phyloP scores from a whole-genome alignment of 2,329 filamentous ascomycete species.

The Cryphonectria radicalis region DNA sequence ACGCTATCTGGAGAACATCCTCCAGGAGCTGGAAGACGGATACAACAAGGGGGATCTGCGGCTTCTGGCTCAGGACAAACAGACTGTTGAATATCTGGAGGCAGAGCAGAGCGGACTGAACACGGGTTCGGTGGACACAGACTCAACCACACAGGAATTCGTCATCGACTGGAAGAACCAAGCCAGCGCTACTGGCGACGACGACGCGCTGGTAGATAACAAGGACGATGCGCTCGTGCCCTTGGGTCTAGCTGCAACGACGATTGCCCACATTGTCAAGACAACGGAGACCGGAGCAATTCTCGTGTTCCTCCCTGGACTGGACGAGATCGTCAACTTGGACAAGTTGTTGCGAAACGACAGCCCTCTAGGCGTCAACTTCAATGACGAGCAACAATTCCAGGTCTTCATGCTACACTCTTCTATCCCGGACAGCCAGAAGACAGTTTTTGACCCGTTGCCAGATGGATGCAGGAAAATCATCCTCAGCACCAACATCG shows the following conservation, averaged over 20 bases:
- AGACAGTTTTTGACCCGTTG: slow-evolving; percentile 46
- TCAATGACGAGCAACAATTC: slow-evolving; percentile 45
- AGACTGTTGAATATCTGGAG: neutral
- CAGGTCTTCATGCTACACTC: slow-evolving; percentile 53
- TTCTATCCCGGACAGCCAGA: slow-evolving; percentile 44
- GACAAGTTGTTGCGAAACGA: slow-evolving; percentile 42
- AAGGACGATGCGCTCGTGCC: slow-evolving; percentile 38
- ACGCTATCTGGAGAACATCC: slow-evolving; percentile 19
- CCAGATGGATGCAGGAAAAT: slow-evolving; percentile 49
- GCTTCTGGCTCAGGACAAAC: neutral
- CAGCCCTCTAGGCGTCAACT: slow-evolving; percentile 43
- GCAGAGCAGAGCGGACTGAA: neutral
- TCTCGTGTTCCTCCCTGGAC: slow-evolving; percentile 52
- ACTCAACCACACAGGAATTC: neutral
- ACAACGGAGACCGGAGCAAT: slow-evolving; percentile 49
- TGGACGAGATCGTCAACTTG: slow-evolving; percentile 30
- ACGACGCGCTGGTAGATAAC: neutral
- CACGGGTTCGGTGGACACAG: neutral
- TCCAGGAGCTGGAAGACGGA: neutral
- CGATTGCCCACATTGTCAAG: slow-evolving; percentile 50
- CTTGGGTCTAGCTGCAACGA: slow-evolving; percentile 45
- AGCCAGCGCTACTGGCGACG: neutral
- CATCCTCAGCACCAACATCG: slow-evolving; percentile 55
- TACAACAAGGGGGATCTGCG: neutral
- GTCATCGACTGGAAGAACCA: slow-evolving; percentile 17